Conservation (phyloP, 352 stramenopile genomes). For the Lagenidium sp. region DNA sequence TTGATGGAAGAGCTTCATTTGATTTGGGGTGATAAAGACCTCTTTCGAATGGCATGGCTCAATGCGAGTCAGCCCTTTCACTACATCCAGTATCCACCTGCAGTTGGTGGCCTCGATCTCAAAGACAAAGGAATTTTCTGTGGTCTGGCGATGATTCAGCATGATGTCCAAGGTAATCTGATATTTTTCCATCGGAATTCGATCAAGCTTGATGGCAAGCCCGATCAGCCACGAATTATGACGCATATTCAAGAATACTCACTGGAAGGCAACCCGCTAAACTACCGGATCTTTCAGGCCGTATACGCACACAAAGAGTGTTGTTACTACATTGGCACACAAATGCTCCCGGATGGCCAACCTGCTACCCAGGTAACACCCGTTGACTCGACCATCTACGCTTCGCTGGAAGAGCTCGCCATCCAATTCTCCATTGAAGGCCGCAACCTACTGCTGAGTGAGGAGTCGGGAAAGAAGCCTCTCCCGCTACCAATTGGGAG, state of each 20-base stretch:
- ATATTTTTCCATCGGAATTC: slow-evolving; percentile 85
- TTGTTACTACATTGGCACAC: slow-evolving; percentile 81
- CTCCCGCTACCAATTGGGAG: slow-evolving; percentile 9
- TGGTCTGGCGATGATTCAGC: slow-evolving; percentile 79
- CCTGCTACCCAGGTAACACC: slow-evolving; percentile 63
- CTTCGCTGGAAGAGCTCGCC: slow-evolving; percentile 58
- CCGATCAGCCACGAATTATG: slow-evolving; percentile 62
- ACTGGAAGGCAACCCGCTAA: slow-evolving; percentile 47
- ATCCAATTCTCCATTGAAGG: slow-evolving; percentile 78
- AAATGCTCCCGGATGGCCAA: slow-evolving; percentile 45
- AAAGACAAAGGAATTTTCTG: slow-evolving; percentile 75
- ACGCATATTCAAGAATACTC: slow-evolving; percentile 81
- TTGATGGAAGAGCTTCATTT: slow-evolving; percentile 67
- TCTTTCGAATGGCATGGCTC: slow-evolving; percentile 78
- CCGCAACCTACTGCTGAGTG: slow-evolving; percentile 36
- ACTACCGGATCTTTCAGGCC: slow-evolving; percentile 79
- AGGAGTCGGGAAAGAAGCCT: slow-evolving; percentile 17
- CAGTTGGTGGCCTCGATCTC: slow-evolving; percentile 62
- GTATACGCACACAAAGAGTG: slow-evolving; percentile 77
- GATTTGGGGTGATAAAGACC: slow-evolving; percentile 83
- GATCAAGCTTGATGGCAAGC: slow-evolving; percentile 71
- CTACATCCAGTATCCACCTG: slow-evolving; percentile 61
- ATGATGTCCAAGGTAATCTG: slow-evolving; percentile 75
- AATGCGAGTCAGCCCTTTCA: slow-evolving; percentile 74
- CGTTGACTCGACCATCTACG: slow-evolving; percentile 66